Base-by-base conservation (phyloP, 2,329 filamentous ascomycete genomes). In the Alternaria burnsii region DNA sequence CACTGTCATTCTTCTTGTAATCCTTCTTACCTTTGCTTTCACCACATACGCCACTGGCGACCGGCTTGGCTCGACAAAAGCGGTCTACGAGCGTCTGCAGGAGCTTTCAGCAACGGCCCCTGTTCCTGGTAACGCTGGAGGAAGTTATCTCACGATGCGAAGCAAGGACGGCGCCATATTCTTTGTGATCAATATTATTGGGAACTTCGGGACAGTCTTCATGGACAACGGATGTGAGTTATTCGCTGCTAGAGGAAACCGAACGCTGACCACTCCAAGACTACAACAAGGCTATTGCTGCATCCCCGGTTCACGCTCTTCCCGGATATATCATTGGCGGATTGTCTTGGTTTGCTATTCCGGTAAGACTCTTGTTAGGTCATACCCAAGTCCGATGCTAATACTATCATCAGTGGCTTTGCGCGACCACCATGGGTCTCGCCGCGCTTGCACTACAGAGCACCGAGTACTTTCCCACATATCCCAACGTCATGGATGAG, bases 231-330 rank as follows among this genome's bases (percentile, higher is more conserved):
- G 79, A 59, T 97, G 95, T 59, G 46, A 52, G 59, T 58, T 16
- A 28, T 52, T 14, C 2, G 16, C 10, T 18, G 10, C 7, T 3
- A 2, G 1, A 9, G 1, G 10, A 8, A 7, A 14, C 5, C 41
- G n/a, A 11, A 38, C 18, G 16, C 46, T 65, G 34, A 71, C 52
- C 63, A 14, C 1, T 10, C 1, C 2, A 20, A 70, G 66, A 75
- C 61, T 97, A 96, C 82, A 96, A 93, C 81, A 95, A 97, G 79
- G 93, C 93, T 16, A 97, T 97, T 71, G 92, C 93, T 5, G 93
- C 94, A 0, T 90, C 88, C 16, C 93, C 93, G 0, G 90, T 94
- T 0, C 89, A 94, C 55, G 93, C 93, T 0, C 87, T 97, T 4
- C 93, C 93, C 0, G 93, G 93, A 12, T 76, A 75, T 58, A 74